Conservation (phyloP, 2,329 filamentous ascomycete species). For the Claviceps cyperi region DNA sequence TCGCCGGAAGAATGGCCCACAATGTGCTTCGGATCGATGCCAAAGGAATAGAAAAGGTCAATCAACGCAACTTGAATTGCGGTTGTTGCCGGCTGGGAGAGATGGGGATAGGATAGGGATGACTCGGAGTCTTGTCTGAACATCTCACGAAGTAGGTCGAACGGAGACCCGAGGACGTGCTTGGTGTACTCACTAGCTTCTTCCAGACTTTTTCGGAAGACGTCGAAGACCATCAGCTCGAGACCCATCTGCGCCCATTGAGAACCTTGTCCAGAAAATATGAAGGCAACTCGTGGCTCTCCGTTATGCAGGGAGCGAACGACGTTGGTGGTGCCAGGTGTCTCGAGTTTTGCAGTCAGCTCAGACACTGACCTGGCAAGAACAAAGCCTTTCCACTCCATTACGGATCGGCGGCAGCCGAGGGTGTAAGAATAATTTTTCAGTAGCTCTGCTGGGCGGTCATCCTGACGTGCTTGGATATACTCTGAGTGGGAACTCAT, state of each 20-base stretch:
- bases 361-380: conserved; percentile 21
- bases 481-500: conserved; percentile 21
- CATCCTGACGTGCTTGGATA: conserved; percentile 10
- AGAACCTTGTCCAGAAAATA: conserved; percentile 30
- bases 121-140: conserved; percentile 13
- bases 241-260: conserved; percentile 29
- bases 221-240: conserved; percentile 25
- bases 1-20: conserved; percentile 34
- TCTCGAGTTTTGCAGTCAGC: conserved; percentile 17
- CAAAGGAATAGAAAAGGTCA: conserved; percentile 22
- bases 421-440: conserved; percentile 32
- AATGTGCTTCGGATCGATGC: conserved; percentile 19
- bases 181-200: conserved; percentile 18
- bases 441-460: conserved; percentile 12
- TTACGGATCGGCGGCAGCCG: conserved; percentile 26
- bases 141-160: conserved; percentile 23
- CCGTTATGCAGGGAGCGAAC: conserved; percentile 14
- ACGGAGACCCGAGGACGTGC: conserved; percentile 16
- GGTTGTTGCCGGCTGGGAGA: conserved; percentile 28
- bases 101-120: conserved; percentile 18
- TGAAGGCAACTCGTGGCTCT: conserved; percentile 21
- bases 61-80: conserved; percentile 28
- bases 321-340: conserved; percentile 8
- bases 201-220: conserved; percentile 26
- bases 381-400: conserved; percentile 28